Evolutionary conservation across 139 green algal genomes (phyloP).

Genomic region (Picochlorum sp.): DNA sequence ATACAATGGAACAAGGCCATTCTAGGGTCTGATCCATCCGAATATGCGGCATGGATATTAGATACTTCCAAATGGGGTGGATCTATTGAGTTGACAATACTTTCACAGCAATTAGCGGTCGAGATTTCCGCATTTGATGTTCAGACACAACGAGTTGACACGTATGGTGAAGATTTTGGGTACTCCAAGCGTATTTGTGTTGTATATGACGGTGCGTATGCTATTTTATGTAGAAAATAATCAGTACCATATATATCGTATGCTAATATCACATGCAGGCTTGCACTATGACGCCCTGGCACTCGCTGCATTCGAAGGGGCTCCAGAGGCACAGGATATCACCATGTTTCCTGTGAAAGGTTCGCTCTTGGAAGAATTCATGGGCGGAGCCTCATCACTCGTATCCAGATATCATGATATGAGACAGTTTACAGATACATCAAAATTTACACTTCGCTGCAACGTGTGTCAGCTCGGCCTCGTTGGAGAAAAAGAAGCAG

Average conservation of each 20-base stretch:
- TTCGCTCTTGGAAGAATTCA: constrained; percentile 13
- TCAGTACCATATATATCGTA: too few relatives aligned
- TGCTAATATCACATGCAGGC: constrained; percentile 13
- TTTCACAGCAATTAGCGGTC: constrained; percentile 51
- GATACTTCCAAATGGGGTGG: constrained; percentile 74
- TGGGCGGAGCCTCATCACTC: constrained; percentile 39
- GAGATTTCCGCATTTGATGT: constrained; percentile 94
- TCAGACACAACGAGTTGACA: constrained; percentile 66
- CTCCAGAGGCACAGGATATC: constrained; percentile 39
- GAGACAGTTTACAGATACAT: constrained; percentile 68
- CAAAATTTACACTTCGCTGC: constrained; percentile 87
- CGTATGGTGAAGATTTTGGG: constrained; percentile 63
- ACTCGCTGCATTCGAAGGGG: constrained; percentile 42
- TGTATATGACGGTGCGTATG: constrained; percentile 45
- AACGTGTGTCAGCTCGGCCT: constrained; percentile 66
- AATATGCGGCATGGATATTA: constrained; percentile 73
- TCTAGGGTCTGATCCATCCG: constrained; percentile 20
- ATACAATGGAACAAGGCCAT: constrained; percentile 47
- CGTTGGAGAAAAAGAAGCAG: constrained; percentile 78
- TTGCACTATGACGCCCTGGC: constrained; percentile 76
- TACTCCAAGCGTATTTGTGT: constrained; percentile 49
- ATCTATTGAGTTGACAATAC: constrained; percentile 92
- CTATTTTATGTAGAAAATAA: constrained; percentile 8
- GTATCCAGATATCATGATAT: constrained; percentile 39
- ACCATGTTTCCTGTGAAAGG: constrained; percentile 38